Conservation (phyloP, 2,329 filamentous ascomycete genomes). For the Colletotrichum agaves region DNA sequence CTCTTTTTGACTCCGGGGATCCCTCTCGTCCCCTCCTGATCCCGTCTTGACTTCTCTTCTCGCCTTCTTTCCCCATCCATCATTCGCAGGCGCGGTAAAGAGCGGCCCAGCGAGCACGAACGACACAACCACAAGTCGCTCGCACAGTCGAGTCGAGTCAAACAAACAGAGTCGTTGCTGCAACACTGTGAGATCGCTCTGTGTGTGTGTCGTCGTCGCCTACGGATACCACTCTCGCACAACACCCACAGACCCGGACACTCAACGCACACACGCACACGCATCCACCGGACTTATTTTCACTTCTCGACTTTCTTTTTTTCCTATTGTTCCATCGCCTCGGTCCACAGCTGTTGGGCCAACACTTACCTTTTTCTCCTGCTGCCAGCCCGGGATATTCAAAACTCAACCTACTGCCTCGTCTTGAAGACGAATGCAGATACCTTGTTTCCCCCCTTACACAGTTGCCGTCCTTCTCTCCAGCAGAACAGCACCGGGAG, state of each 20-base stretch:
- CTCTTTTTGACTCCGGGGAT: constrained; percentile 28
- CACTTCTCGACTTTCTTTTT: constrained; percentile 36
- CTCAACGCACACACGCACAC: constrained; percentile 4
- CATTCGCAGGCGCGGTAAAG: constrained; percentile 16
- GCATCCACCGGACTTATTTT: constrained; percentile 15
- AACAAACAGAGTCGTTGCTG: not conserved
- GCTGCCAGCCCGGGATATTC: constrained; percentile 10
- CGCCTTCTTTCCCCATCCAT: constrained; percentile 9
- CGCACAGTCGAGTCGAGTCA: not conserved
- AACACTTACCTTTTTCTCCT: constrained; percentile 16
- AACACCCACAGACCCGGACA: constrained; percentile 18
- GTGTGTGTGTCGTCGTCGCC: constrained; percentile 4
- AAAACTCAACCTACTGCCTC: not conserved
- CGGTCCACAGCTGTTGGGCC: constrained; percentile 4
- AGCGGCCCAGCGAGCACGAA: constrained; percentile 5
- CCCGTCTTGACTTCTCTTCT: constrained; percentile 26
- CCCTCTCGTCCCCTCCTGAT: constrained; percentile 20
- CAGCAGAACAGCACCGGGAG: not conserved
- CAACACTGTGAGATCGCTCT: not conserved
- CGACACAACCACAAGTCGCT: not conserved
- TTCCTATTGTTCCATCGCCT: not conserved
- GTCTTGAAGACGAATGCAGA: constrained; percentile 26
- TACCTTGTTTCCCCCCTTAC: not conserved
- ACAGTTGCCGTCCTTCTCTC: constrained; percentile 7
- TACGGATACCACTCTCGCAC: constrained; percentile 11